Evolutionary conservation across 2,329 filamentous ascomycete species (phyloP).

Genomic region (Pseudopithomyces chartarum): DNA sequence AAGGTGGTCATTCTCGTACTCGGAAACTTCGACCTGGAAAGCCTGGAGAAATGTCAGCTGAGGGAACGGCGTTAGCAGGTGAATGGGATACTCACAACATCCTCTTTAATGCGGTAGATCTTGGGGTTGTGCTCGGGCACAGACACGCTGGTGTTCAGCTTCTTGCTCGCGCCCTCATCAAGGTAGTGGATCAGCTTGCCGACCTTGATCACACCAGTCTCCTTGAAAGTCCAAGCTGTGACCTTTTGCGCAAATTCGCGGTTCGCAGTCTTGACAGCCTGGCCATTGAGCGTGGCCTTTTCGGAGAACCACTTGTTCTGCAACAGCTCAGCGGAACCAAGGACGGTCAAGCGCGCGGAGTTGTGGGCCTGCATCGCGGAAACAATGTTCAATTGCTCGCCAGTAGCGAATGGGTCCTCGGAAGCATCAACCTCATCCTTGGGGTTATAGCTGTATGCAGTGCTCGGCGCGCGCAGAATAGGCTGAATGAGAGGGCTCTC

Average conservation of each 20-base stretch:
- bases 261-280: slow-evolving; percentile 72
- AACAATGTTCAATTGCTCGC: slow-evolving; percentile 82
- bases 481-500: slow-evolving; percentile 77
- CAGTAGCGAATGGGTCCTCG: slow-evolving; percentile 84
- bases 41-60: slow-evolving; percentile 58
- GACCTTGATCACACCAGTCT: slow-evolving; percentile 86
- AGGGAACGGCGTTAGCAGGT: accelerated
- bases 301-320: slow-evolving; percentile 88
- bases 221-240: slow-evolving; percentile 95
- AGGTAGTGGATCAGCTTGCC: slow-evolving; percentile 80
- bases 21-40: slow-evolving; percentile 86
- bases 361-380: slow-evolving; percentile 89
- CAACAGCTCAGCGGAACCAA: slow-evolving; percentile 86
- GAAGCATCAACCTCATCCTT: slow-evolving; percentile 77
- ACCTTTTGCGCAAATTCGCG: slow-evolving; percentile 82
- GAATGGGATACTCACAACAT: slow-evolving; percentile 72
- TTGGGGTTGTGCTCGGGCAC: slow-evolving; percentile 70
- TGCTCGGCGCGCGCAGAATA: slow-evolving; percentile 79
- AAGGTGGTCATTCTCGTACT: slow-evolving; percentile 78
- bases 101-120: slow-evolving; percentile 95
- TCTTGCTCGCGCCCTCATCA: slow-evolving; percentile 58
- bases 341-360: slow-evolving; percentile 83
- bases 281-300: slow-evolving; percentile 64
- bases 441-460: slow-evolving; percentile 91
- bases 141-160: slow-evolving; percentile 42